Evolutionary conservation across 2,329 filamentous ascomycete genomes (phyloP).

Genomic region (Leptographium wingfieldii): DNA sequence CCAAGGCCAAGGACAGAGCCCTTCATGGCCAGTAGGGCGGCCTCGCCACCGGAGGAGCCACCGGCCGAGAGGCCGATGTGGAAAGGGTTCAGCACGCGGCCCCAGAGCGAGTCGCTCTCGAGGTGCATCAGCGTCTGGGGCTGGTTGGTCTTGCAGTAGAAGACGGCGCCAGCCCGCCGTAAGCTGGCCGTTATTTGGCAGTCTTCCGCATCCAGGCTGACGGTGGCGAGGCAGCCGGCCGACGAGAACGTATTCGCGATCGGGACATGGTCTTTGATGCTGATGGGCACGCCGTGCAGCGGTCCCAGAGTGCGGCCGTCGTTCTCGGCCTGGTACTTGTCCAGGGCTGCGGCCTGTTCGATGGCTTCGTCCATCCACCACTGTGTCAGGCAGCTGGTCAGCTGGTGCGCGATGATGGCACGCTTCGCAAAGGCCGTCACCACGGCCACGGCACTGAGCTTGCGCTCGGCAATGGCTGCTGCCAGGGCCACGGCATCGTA

Average conservation of each 20-base stretch:
- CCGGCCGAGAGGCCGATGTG: conserved; percentile 22
- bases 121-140: conserved; percentile 16
- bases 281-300: conserved; percentile 29
- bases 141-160: conserved; percentile 14
- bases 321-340: conserved; percentile 16
- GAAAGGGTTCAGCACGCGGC: conserved; percentile 21
- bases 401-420: conserved; percentile 33
- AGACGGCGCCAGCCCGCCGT: conserved; percentile 16
- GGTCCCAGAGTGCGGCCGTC: conserved; percentile 20
- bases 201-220: conserved; percentile 1
- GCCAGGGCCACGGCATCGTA: conserved; percentile 30
- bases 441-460: conserved; percentile 26
- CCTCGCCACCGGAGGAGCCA: conserved; percentile 25
- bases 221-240: conserved; percentile 1
- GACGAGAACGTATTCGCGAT: conserved; percentile 18
- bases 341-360: conserved; percentile 18
- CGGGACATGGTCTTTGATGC: conserved; percentile 26
- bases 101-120: conserved; percentile 23
- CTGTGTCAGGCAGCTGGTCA: conserved; percentile 28
- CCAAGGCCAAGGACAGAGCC: conserved; percentile 33
- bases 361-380: conserved; percentile 23
- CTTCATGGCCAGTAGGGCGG: conserved; percentile 20
- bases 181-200: conserved; percentile 13
- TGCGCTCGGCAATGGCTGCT: conserved; percentile 22
- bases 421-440: conserved; percentile 29